Base-by-base conservation (phyloP, 257 asterid genomes). In the Verbascum thapsus region DNA sequence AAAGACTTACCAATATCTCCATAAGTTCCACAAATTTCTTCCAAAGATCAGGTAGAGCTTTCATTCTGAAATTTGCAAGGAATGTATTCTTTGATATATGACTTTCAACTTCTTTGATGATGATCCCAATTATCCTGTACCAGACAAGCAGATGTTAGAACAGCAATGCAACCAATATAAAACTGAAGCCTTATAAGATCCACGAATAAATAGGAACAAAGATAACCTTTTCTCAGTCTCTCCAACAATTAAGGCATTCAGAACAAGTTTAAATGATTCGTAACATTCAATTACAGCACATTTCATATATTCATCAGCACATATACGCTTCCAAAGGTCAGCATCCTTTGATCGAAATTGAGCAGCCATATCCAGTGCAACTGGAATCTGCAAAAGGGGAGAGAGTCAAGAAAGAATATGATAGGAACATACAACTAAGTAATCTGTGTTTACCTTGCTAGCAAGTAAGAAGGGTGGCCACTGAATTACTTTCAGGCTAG, bases 391-490 rank as follows among this genome's bases (percentile, higher is more conserved):
- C 78, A 76, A 78, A 74, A 37, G 43, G 32, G 37, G 58, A 69
- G 61, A 69, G 48, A 41, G 82, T 79, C 68, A 74, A 58, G 61
- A 44, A 49, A 26, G 11, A 69, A 50, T 39, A 48, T 19, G 53
- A 70, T 52, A 38, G 43, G 26, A 50, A 35, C 11, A 66, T 3
- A 42, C 30, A 63, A 35, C 72, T 67, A 42, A 48, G 73, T 51
- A 38, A 68, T 68, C 37, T 3, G 48, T 9, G 22, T 63, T 63
- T 68, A 87, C 99, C 96, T 94, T 94, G 90, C 95, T 85, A 70
- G 99, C 97, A 66, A 94, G 96, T 75, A 94, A 80, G 79, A 94
- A 94, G 0, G 97, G 97, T 59, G 99, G 99, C 99, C 99, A 92
- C 67, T 92, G 99, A 53, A 89, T 87, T 61, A 82, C 72, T 66